Conservation (phyloP, 495 filamentous ascomycete genomes). For the Aspergillus cavernicola region DNA sequence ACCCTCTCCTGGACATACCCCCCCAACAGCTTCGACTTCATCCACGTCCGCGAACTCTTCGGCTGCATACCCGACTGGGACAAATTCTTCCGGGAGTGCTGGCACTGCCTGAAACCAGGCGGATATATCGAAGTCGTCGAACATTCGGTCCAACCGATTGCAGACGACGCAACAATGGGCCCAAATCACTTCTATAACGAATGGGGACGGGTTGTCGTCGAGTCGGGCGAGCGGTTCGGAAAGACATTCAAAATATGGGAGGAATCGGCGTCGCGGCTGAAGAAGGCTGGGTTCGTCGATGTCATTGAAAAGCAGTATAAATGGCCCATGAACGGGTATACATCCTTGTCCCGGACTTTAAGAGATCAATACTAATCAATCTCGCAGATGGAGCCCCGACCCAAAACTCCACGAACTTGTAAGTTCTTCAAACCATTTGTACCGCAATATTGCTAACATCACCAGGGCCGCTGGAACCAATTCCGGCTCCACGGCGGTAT, state of each 20-base stretch:
- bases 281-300: conserved; percentile 53
- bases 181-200: conserved; percentile 48
- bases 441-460: too few relatives aligned
- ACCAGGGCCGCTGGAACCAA: conserved; percentile 54
- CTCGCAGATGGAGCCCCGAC: conserved; percentile 63
- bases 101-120: conserved; percentile 53
- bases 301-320: conserved; percentile 56
- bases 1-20: conserved; percentile 53
- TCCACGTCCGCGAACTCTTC: conserved; percentile 58
- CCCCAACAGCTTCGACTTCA: conserved; percentile 57
- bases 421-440: neutral
- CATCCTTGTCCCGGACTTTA: neutral
- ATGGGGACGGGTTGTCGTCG: conserved; percentile 48
- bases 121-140: conserved; percentile 65
- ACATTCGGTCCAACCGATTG: conserved; percentile 43
- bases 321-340: conserved; percentile 46
- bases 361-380: neutral
- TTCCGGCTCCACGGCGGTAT: conserved; percentile 58
- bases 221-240: conserved; percentile 47
- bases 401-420: conserved; percentile 57
- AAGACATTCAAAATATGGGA: conserved; percentile 48
- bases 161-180: conserved; percentile 47
- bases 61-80: conserved; percentile 61
- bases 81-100: conserved; percentile 34
- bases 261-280: conserved; percentile 32